Evolutionary conservation across 495 filamentous ascomycete genomes (phyloP).

Genomic region (Darksidea phi): DNA sequence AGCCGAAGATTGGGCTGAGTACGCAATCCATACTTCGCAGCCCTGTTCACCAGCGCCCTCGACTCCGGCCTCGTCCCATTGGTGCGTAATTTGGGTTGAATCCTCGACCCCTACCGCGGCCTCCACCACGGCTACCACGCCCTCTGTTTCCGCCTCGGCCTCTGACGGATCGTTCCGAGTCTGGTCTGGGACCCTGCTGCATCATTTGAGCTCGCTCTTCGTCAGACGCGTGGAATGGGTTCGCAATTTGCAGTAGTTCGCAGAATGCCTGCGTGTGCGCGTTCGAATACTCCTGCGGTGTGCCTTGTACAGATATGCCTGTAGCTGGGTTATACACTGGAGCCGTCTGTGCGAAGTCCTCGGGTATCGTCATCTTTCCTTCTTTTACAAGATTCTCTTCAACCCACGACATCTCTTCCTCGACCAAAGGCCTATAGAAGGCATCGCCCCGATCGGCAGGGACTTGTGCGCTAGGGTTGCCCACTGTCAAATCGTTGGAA

Average conservation of each 20-base stretch:
- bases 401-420: constrained; percentile 69
- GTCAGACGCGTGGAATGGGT: constrained; percentile 69
- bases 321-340: constrained; percentile 58
- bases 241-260: constrained; percentile 68
- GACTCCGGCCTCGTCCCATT: constrained; percentile 12
- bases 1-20: not conserved
- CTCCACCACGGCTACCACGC: constrained; percentile 4
- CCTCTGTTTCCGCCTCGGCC: not conserved
- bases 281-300: constrained; percentile 76
- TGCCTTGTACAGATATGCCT: constrained; percentile 40
- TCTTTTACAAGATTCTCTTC: constrained; percentile 64
- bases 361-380: constrained; percentile 63
- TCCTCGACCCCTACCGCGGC: constrained; percentile 31
- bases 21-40: not conserved
- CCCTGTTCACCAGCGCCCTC: constrained; percentile 8
- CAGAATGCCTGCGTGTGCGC: constrained; percentile 79
- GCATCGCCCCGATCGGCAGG: constrained; percentile 62
- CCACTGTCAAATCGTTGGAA: constrained; percentile 57
- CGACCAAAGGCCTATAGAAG: constrained; percentile 62
- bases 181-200: constrained; percentile 32
- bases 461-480: constrained; percentile 50
- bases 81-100: constrained; percentile 7
- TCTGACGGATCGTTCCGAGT: not conserved
- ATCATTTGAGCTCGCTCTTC: constrained; percentile 62
- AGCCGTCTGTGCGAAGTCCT: constrained; percentile 75